These are phyloP conservation scores for Epichloe hybrida DNA, from an alignment of 2,329 filamentous ascomycete genomes.

Conservation along the genomic window DNA sequence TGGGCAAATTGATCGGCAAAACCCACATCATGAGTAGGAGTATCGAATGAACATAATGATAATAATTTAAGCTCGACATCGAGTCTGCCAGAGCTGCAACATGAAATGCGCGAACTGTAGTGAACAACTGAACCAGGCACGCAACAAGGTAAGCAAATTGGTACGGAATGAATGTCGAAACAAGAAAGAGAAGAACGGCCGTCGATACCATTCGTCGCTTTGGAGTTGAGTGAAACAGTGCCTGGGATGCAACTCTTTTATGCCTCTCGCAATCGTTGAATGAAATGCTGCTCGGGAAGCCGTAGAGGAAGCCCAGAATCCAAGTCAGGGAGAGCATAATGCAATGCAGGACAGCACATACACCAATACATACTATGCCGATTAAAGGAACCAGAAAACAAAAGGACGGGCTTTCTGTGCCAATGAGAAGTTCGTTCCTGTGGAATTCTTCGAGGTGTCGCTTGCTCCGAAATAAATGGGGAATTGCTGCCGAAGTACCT, in stretches of 20 bases:
- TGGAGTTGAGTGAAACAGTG: constrained; percentile 50
- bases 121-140: constrained; percentile 74
- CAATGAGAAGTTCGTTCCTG: constrained; percentile 78
- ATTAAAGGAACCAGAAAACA: constrained; percentile 91
- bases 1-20: constrained; percentile 89
- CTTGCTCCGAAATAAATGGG: constrained; percentile 33
- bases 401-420: constrained; percentile 83
- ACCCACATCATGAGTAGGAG: constrained; percentile 95
- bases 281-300: constrained; percentile 14
- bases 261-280: constrained; percentile 1
- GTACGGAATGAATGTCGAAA: constrained; percentile 81
- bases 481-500: constrained; percentile 28
- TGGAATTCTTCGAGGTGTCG: constrained; percentile 57
- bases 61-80: constrained; percentile 67
- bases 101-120: constrained; percentile 64
- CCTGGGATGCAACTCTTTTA: constrained; percentile 28
- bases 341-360: constrained; percentile 77
- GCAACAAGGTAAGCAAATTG: constrained; percentile 92
- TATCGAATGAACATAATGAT: constrained; percentile 86
- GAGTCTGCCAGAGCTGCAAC: constrained; percentile 56
- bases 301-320: constrained; percentile 51
- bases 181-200: constrained; percentile 62
- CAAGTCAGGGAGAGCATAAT: constrained; percentile 55
- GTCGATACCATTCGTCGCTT: constrained; percentile 65
- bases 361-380: constrained; percentile 72